Evolutionary conservation across 129 eudicot genomes (phyloP).

Genomic region (Sambucus nigra): DNA sequence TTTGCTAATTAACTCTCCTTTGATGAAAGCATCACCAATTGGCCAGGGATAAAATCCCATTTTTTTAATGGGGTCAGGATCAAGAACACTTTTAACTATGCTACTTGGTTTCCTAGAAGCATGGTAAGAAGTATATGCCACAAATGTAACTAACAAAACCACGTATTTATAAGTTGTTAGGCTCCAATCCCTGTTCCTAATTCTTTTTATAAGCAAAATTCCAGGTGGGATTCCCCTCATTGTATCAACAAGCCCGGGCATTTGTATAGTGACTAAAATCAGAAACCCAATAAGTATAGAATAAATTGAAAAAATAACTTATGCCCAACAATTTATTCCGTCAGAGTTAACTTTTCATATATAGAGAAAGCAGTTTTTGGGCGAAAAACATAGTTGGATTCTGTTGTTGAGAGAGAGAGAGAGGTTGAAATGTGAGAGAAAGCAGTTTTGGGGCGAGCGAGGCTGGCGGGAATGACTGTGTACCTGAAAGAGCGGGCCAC

Average conservation of each 20-base stretch:
- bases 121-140: conserved; percentile 69
- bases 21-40: conserved; percentile 29
- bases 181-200: conserved; percentile 44
- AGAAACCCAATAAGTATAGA: neutral
- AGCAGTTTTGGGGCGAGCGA: neutral
- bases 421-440: conserved; percentile 3
- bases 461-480: conserved; percentile 1
- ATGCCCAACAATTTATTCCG: too few species aligned
- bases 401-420: conserved; percentile 1
- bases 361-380: neutral
- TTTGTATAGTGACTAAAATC: conserved; percentile 2
- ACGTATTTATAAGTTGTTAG: conserved; percentile 43
- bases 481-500: neutral
- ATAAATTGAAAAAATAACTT: too few species aligned
- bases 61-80: conserved; percentile 26
- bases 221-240: conserved; percentile 40
- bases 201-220: conserved; percentile 22
- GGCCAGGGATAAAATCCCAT: neutral
- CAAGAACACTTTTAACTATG: conserved; percentile 61
- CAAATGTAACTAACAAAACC: conserved; percentile 51
- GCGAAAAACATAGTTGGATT: neutral
- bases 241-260: neutral
- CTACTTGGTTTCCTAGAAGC: conserved; percentile 81
- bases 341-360: neutral
- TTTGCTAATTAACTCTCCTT: conserved; percentile 1